Conservation (phyloP, 805 yeast genomes). For the Kuraishia capsulata region DNA sequence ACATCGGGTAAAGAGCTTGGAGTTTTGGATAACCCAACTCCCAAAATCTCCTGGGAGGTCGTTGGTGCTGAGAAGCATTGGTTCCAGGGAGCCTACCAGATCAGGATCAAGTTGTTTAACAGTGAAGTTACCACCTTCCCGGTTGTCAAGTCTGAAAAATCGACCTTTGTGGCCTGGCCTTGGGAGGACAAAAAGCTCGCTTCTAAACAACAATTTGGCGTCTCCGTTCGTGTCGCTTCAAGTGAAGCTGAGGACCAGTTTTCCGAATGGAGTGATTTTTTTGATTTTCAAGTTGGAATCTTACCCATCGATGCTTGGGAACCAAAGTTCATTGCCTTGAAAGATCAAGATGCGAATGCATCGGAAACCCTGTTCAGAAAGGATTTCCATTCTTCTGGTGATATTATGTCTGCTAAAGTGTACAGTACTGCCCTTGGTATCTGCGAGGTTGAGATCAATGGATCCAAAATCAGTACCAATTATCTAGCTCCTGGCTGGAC, state of each 20-base stretch:
- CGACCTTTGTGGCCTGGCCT: background rate
- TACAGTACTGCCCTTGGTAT: constrained; percentile 15
- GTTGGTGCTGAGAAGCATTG: background rate
- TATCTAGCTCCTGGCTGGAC: constrained; percentile 18
- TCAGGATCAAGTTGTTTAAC: background rate
- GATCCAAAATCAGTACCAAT: constrained; percentile 10
- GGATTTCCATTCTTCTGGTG: background rate
- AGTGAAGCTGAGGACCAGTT: no score
- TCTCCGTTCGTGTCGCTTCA: background rate
- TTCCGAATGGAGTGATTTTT: background rate
- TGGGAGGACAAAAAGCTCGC: background rate
- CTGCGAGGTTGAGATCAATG: constrained; percentile 15
- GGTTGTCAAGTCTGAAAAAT: background rate
- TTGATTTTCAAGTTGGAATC: background rate
- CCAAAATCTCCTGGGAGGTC: background rate
- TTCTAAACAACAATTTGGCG: background rate
- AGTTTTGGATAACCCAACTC: background rate
- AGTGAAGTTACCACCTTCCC: background rate
- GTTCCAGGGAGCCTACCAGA: background rate
- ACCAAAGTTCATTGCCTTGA: background rate
- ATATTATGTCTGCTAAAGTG: background rate
- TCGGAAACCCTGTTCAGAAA: background rate
- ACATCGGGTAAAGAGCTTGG: background rate
- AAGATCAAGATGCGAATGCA: background rate
- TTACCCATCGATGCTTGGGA: background rate